Evolutionary conservation across 2,329 filamentous ascomycete genomes (phyloP).

Genomic region (Phyllosticta ampelicida): DNA sequence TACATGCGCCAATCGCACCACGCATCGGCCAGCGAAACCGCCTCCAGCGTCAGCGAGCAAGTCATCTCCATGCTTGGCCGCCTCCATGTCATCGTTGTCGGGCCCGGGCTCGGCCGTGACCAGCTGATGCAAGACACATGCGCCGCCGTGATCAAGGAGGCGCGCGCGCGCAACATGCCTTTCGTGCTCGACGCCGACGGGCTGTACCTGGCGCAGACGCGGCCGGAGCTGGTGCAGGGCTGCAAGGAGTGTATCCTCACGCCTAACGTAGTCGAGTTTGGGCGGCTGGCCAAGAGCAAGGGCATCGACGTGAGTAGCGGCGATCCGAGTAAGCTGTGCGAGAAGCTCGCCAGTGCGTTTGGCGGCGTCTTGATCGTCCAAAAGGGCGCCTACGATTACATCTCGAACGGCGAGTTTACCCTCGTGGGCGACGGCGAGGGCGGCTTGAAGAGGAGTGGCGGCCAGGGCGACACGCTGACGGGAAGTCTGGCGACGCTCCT

Average conservation of each 20-base stretch:
- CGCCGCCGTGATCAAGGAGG: slow-evolving; percentile 65
- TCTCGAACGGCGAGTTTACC: slow-evolving; percentile 70
- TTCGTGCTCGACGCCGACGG: slow-evolving; percentile 91
- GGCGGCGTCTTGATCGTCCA: slow-evolving; percentile 86
- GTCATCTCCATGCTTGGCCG: slow-evolving; percentile 75
- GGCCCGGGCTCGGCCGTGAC: slow-evolving; percentile 84
- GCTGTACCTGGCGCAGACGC: slow-evolving; percentile 62
- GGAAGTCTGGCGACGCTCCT: slow-evolving; percentile 81
- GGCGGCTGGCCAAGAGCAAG: slow-evolving; percentile 64
- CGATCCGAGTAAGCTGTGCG: slow-evolving; percentile 48
- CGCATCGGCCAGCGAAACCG: slow-evolving; percentile 42
- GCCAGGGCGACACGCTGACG: slow-evolving; percentile 91
- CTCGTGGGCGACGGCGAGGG: slow-evolving; percentile 66
- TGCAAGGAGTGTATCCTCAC: slow-evolving; percentile 81
- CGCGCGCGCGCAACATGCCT: slow-evolving; percentile 59
- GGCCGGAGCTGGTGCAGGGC: slow-evolving; percentile 66
- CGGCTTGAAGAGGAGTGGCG: slow-evolving; percentile 80
- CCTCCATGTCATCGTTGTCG: slow-evolving; percentile 85
- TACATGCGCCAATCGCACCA: slow-evolving; percentile 72
- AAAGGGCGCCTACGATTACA: slow-evolving; percentile 73
- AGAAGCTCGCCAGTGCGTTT: slow-evolving; percentile 61
- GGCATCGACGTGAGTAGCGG: slow-evolving; percentile 50
- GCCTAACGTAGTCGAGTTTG: slow-evolving; percentile 91
- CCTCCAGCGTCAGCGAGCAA: slow-evolving; percentile 52
- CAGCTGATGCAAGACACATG: slow-evolving; percentile 82